Base-by-base conservation (phyloP, 495 filamentous ascomycete species). In the Emericellopsis terricola region DNA sequence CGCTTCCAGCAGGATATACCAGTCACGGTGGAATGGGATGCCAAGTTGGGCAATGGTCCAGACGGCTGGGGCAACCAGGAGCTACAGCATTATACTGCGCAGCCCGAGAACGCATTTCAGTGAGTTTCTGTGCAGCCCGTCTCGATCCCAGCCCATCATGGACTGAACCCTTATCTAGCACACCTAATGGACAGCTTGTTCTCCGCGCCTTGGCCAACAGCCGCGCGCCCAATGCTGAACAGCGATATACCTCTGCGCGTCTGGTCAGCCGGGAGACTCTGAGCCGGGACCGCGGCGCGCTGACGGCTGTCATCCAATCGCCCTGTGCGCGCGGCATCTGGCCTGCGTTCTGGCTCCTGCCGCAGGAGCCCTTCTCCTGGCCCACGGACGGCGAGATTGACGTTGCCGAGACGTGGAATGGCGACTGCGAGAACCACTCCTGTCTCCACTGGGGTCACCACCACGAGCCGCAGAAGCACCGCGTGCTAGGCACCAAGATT, bases 341-440 rank as follows among this genome's bases (percentile, higher is more conserved):
- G 44, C 60, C 57, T 2, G 60, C 60, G 2, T 60, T 56, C 36
- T 64, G 60, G 60, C 44, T 60, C 7, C 43, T 64, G 3, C 57
- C 60, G 3, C 41, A 41, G 3, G 51, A 61, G 33, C 59, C 57
- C 0, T 61, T 62, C 29, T 38, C 40, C 34, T 76, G 71, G 70
- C 71, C 71, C 15, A 59, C 54, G 18, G 59, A 62, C 28, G 71
- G 69, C 39, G 69, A 76, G 45, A 61, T 73, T 36, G 73, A 78
- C 39, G 68, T 77, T 36, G 68, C 76, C 31, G 73, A 78, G 39
- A 49, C 34, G 19, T 55, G 52, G 52, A 55, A 55, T 20, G 49
- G 47, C 0, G 55, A 60, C 15, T 38, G 40, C 15, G 41, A 51
- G 32, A 64, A 61, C 33, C 55, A 57, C 28, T 46, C 47, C 1